Evolutionary conservation across 495 filamentous ascomycete genomes (phyloP).

Genomic region (Hypoxylon trugodes): DNA sequence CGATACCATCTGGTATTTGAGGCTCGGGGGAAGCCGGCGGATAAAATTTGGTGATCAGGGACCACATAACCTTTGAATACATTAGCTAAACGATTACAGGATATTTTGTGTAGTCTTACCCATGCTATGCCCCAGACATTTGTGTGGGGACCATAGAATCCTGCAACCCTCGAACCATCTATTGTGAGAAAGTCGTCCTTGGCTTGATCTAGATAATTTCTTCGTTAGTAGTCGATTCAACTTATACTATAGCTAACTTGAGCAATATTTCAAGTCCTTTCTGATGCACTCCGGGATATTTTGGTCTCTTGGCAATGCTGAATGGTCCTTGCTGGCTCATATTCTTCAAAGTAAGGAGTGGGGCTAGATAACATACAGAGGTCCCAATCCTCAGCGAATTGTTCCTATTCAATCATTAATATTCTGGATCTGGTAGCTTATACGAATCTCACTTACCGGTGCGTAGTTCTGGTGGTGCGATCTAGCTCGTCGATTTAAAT

Average conservation of each 20-base stretch:
- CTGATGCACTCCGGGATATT: too few relatives aligned
- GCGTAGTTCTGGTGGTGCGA: conserved; percentile 6
- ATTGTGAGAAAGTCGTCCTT: not conserved
- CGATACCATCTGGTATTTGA: conserved; percentile 7
- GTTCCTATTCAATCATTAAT: conserved; percentile 26
- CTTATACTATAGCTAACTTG: not conserved
- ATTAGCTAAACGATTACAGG: conserved; percentile 9
- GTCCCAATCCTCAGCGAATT: conserved; percentile 37
- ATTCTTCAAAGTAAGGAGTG: too few relatives aligned
- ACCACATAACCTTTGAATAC: conserved; percentile 33
- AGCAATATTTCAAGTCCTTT: too few relatives aligned
- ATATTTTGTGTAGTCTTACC: conserved; percentile 4
- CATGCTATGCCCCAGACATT: conserved; percentile 37
- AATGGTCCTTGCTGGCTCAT: too few relatives aligned
- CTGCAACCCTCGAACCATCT: conserved; percentile 7
- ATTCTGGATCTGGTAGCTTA: not conserved
- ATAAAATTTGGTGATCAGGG: conserved; percentile 15
- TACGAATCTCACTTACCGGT: conserved; percentile 16
- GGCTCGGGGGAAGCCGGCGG: conserved; percentile 14
- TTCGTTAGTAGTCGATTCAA: not conserved
- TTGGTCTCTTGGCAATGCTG: too few relatives aligned
- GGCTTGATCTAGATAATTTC: not conserved
- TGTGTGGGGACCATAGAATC: conserved; percentile 26
- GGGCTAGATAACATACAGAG: conserved; percentile 5
- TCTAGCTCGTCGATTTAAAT: not conserved